These are phyloP conservation scores for Paecilomyces sp. DNA, from an alignment of 2,329 filamentous ascomycete species.

Conservation along the genomic window DNA sequence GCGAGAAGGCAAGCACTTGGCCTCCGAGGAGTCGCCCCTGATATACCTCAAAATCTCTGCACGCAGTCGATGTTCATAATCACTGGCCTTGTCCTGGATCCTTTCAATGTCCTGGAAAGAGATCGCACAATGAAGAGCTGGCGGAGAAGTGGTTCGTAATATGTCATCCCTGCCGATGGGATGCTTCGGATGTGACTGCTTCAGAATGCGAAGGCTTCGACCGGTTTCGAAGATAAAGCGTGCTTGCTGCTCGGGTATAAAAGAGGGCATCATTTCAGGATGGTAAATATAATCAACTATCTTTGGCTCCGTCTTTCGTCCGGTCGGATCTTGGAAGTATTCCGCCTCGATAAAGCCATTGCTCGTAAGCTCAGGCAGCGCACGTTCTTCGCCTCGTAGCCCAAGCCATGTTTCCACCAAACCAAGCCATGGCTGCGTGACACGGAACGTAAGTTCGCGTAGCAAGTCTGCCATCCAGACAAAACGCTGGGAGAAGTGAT, in stretches of 20 bases:
- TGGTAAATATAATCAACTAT: slow-evolving; percentile 53
- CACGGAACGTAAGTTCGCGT: slow-evolving; percentile 57
- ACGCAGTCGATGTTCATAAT: slow-evolving; percentile 30
- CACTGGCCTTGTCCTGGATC: slow-evolving; percentile 54
- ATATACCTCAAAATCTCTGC: slow-evolving; percentile 33
- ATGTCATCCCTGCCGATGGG: slow-evolving; percentile 53
- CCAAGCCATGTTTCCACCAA: slow-evolving; percentile 70
- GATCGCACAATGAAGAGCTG: slow-evolving; percentile 60
- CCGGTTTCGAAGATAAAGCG: slow-evolving; percentile 72
- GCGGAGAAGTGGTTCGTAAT: slow-evolving; percentile 43
- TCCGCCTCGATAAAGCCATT: slow-evolving; percentile 58
- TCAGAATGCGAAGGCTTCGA: slow-evolving; percentile 65
- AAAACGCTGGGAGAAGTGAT: slow-evolving; percentile 57
- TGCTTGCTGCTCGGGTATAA: slow-evolving; percentile 63
- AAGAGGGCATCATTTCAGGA: slow-evolving; percentile 58
- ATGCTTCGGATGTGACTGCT: slow-evolving; percentile 63
- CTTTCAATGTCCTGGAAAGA: slow-evolving; percentile 62
- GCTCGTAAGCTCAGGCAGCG: slow-evolving; percentile 41
- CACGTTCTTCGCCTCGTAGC: slow-evolving; percentile 51
- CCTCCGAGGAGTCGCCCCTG: slow-evolving; percentile 19
- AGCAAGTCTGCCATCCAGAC: slow-evolving; percentile 57
- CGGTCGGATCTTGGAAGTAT: slow-evolving; percentile 52
- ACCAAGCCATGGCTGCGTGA: slow-evolving; percentile 60
- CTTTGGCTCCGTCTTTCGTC: slow-evolving; percentile 51
- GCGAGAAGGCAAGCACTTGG: not conserved